These are phyloP conservation scores for Zostera marina DNA, from an alignment of 116 monocot species.

Conservation along the genomic window DNA sequence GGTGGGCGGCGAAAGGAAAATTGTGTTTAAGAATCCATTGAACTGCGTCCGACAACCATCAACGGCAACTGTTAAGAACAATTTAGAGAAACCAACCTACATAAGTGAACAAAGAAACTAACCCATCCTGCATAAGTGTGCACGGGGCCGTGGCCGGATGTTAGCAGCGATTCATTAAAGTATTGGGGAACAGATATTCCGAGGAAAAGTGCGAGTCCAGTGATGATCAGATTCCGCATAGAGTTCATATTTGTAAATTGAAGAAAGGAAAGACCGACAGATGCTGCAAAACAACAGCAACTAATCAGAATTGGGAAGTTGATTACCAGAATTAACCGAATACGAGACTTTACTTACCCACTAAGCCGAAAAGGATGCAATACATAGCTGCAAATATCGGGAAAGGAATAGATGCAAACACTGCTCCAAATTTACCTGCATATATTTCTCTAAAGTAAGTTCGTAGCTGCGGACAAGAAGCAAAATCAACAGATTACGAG, in stretches of 20 bases:
- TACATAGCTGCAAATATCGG: constrained; percentile 87
- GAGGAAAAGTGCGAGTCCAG: constrained; percentile 71
- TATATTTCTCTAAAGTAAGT: not conserved
- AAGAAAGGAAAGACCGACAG: constrained; percentile 87
- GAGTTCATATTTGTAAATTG: constrained; percentile 99
- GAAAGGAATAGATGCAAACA: constrained; percentile 98
- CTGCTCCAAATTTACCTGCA: constrained; percentile 51
- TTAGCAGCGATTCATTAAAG: constrained; percentile 45
- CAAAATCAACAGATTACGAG: not conserved
- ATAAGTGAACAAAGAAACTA: constrained; percentile 1
- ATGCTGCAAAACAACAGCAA: constrained; percentile 29
- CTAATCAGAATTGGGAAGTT: no score
- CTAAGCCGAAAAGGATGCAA: constrained; percentile 73
- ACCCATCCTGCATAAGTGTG: constrained; percentile 81
- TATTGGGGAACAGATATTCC: constrained; percentile 86
- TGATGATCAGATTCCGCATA: constrained; percentile 85
- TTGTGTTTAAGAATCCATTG: constrained; percentile 75
- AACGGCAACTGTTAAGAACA: not conserved
- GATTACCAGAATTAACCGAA: no score
- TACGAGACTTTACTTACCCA: no score
- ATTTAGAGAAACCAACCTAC: no score
- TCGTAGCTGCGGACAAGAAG: not conserved
- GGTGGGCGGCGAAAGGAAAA: constrained; percentile 77
- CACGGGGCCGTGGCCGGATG: constrained; percentile 52
- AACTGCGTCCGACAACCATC: constrained; percentile 27